These are phyloP conservation scores for Psophocarpus tetragonolobus DNA, from an alignment of 306 rosid species.

Conservation along the genomic window DNA sequence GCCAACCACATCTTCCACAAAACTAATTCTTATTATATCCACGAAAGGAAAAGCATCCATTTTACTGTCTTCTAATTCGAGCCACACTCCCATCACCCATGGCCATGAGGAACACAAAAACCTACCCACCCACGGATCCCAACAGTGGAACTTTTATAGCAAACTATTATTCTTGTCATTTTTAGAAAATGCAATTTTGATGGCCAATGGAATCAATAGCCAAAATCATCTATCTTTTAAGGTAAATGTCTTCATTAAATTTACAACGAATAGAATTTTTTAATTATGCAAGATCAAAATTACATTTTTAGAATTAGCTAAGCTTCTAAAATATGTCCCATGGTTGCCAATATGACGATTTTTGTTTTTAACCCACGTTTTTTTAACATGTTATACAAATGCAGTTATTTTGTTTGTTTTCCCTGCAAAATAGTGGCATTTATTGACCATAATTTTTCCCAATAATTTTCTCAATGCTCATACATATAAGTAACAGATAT, in stretches of 20 bases:
- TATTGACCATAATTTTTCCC: background rate
- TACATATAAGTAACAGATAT: background rate
- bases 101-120: background rate
- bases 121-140: background rate
- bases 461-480: background rate
- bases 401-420: background rate
- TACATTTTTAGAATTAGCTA: no score
- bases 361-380: no score
- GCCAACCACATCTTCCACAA: slow-evolving; percentile 13
- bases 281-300: no score
- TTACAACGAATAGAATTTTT: no score
- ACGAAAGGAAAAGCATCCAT: background rate
- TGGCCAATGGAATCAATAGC: no score
- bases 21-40: slow-evolving; percentile 11
- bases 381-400: background rate
- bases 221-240: no score
- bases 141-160: background rate
- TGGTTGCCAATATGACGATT: no score
- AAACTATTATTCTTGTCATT: background rate
- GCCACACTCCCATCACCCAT: background rate
- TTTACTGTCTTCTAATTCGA: background rate
- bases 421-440: background rate
- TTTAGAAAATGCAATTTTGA: no score
- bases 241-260: no score
- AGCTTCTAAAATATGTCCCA: no score